Evolutionary conservation across 192 early-diverging fungal species (phyloP).

Genomic region (Backusella liffmaniae): DNA sequence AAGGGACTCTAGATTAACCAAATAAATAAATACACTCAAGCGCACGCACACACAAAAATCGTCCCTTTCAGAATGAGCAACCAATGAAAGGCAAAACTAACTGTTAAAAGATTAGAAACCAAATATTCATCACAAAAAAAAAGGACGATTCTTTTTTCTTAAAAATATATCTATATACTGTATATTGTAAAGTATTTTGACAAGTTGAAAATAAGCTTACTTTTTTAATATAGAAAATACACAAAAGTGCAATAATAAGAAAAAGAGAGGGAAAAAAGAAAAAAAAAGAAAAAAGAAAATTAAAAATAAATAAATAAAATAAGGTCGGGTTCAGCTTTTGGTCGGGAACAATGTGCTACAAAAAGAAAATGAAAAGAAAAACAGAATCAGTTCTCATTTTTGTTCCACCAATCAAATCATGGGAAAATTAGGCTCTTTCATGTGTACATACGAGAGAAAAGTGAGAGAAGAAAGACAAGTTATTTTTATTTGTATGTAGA

Average conservation of each 20-base stretch:
- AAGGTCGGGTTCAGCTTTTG: not conserved
- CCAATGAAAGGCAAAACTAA: not conserved
- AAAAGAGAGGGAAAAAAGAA: not conserved
- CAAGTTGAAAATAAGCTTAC: not conserved
- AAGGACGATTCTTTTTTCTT: too few species aligned
- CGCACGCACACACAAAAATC: too few species aligned
- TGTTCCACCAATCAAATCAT: not conserved
- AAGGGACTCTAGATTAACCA: too few species aligned
- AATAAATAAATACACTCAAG: too few species aligned
- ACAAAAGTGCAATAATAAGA: not conserved
- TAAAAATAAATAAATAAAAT: constrained; percentile 5
- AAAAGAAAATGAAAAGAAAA: not conserved
- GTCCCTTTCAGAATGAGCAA: too few species aligned
- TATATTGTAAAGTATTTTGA: not conserved
- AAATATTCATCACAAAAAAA: not conserved
- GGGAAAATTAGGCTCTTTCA: not conserved
- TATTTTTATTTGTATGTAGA: not conserved
- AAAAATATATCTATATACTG: too few species aligned
- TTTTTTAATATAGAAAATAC: not conserved
- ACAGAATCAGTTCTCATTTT: not conserved
- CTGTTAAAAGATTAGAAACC: not conserved
- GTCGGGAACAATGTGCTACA: not conserved
- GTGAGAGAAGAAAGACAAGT: too few species aligned
- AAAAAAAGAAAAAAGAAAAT: not conserved
- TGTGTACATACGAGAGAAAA: not conserved